Evolutionary conservation across 192 early-diverging fungal species (phyloP), one percentile per base, ranked within the genome.

Genomic region (Umbelopsis ramanniana): DNA sequence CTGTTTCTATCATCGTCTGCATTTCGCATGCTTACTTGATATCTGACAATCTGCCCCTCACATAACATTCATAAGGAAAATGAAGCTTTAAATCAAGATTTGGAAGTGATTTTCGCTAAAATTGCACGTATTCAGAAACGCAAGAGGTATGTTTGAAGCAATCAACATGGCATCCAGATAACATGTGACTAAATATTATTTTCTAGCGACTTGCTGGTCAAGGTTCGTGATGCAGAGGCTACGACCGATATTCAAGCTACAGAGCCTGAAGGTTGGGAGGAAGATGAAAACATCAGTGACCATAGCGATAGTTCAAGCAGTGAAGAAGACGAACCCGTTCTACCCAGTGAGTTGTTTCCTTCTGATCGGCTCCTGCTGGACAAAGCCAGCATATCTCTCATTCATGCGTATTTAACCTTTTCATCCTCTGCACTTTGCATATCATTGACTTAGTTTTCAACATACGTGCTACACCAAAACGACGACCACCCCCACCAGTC

Each of bases 161-260:
- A 17, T 5, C 48, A 6, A 21, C 48, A 50, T 21, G 4, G 5
- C 53, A 55, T 29, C 8, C 6, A 5, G 2, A 9, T 29, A 22
- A 63, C 17, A 63, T 63, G 14, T 17, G 29, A 29, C 21, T 22
- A 54, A 29, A 1, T 24, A 26, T 19, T 12, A 37, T 17, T 15
- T 6, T 7, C 29, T 63, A 63, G 57, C 26, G 57, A 35, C 57
- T 63, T 63, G 57, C 57, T 63, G 57, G 57, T 37, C 57, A 63
- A 63, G 57, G 57, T 63, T 63, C 57, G 33, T 63, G 57, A 63
- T 12, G 57, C 33, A 37, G 15, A 63, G 7, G 57, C 29, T 26
- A 37, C 11, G 12, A 63, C 29, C 57, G 57, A 63, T 8, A 29
- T 63, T n/a, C 57, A 63, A 6, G 57, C 33, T 63, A 63, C 24